These are phyloP conservation scores for Acer saccharum DNA, from an alignment of 345 rosid genomes.

Conservation along the genomic window DNA sequence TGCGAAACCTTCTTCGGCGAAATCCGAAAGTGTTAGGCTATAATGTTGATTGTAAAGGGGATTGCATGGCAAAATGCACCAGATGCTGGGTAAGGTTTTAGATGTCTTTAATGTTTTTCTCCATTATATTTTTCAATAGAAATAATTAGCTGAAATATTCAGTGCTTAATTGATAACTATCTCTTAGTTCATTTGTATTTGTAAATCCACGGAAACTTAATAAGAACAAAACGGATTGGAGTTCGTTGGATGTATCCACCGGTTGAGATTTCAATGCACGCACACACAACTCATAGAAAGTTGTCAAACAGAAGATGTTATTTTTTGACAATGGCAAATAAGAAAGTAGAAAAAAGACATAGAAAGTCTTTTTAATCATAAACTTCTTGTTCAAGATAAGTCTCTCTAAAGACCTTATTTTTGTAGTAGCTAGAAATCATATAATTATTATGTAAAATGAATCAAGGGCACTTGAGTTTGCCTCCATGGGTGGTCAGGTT, in stretches of 20 bases:
- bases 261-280: too few species aligned
- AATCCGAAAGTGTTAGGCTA: conserved; percentile 93
- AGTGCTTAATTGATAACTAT: background rate
- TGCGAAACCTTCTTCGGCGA: conserved; percentile 68
- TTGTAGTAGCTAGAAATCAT: too few species aligned
- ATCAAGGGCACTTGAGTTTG: conserved; percentile 46
- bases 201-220: background rate
- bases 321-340: too few species aligned
- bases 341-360: too few species aligned
- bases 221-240: too few species aligned
- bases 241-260: too few species aligned
- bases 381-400: too few species aligned
- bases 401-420: too few species aligned
- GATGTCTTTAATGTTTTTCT: background rate
- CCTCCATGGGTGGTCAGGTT: conserved; percentile 42
- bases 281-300: too few species aligned
- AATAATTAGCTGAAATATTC: background rate
- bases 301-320: too few species aligned
- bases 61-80: conserved; percentile 86
- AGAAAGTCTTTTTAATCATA: too few species aligned
- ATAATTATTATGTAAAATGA: background rate
- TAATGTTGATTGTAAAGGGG: conserved; percentile 92
- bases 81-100: conserved; percentile 95
- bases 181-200: background rate
- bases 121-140: background rate